Percentiles rank a stretch among this genome's conserved stretches.
Evolutionary conservation across 2,329 filamentous ascomycete genomes (phyloP).

Genomic region (Talaromyces sp.): DNA sequence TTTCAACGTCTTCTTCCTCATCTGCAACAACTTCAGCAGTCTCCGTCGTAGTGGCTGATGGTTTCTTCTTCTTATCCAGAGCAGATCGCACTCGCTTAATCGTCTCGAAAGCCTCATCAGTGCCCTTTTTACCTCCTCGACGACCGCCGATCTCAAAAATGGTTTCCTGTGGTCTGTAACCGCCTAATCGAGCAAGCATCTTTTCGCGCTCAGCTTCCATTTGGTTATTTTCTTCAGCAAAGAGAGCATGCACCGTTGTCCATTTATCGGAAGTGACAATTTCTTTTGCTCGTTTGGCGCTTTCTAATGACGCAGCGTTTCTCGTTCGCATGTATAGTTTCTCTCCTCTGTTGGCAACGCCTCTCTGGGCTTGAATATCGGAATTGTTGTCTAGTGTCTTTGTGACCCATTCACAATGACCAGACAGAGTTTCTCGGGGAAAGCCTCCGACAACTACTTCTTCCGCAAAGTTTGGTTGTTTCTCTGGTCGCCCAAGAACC

Average conservation of each 20-base stretch:
- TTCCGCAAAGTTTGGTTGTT: conserved; percentile 67
- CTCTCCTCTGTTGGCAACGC: conserved; percentile 81
- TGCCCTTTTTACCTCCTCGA: conserved; percentile 65
- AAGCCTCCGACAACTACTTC: conserved; percentile 81
- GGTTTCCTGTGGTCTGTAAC: conserved; percentile 85
- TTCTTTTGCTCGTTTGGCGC: conserved; percentile 80
- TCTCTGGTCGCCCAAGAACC: conserved; percentile 66
- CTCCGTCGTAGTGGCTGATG: conserved; percentile 8
- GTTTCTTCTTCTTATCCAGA: conserved; percentile 40
- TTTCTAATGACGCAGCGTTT: conserved; percentile 84
- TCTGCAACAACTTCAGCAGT: conserved; percentile 22
- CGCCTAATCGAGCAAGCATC: conserved; percentile 85
- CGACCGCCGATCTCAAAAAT: conserved; percentile 92
- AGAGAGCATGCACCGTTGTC: conserved; percentile 74
- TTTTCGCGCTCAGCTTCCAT: conserved; percentile 71
- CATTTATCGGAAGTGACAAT: conserved; percentile 68
- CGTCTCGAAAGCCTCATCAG: conserved; percentile 61
- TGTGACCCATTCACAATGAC: conserved; percentile 75
- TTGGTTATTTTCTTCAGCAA: conserved; percentile 62
- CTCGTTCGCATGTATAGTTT: conserved; percentile 87
- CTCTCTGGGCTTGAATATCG: conserved; percentile 68
- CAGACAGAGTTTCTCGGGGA: conserved; percentile 68
- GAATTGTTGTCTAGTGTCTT: conserved; percentile 71
- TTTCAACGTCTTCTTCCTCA: conserved; percentile 31
- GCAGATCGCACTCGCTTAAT: conserved; percentile 44